phyloP scores from a whole-genome alignment of 208 protist genomes.

The Trypanosoma scelopori region DNA sequence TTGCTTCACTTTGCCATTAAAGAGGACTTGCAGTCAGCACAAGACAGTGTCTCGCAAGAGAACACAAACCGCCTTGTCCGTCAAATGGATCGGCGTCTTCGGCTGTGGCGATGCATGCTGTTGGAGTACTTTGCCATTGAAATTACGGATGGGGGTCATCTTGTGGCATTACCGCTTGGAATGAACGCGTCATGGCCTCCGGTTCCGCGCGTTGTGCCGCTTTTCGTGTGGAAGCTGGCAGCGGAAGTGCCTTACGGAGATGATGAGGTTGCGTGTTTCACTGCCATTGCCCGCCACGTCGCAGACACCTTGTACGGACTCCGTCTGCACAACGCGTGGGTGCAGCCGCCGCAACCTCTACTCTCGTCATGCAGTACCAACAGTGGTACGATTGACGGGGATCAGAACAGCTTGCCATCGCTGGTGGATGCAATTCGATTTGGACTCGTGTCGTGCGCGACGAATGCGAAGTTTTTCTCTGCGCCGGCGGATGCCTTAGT shows the following conservation, averaged over 20 bases:
- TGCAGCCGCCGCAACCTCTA: not conserved
- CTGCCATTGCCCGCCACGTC: constrained; percentile 60
- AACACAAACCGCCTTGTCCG: constrained; percentile 34
- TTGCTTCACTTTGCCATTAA: constrained; percentile 52
- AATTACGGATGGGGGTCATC: constrained; percentile 45
- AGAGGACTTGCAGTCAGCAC: constrained; percentile 42
- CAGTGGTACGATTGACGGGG: not conserved
- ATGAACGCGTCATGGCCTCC: constrained; percentile 72
- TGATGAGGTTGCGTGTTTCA: constrained; percentile 73
- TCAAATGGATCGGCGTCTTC: constrained; percentile 50
- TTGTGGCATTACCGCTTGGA: constrained; percentile 55
- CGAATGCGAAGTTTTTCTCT: constrained; percentile 57
- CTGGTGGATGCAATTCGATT: constrained; percentile 44
- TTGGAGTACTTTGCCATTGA: constrained; percentile 79
- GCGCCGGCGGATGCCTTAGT: constrained; percentile 51
- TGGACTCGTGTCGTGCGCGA: constrained; percentile 70
- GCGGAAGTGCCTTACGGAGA: constrained; percentile 70
- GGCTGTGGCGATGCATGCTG: constrained; percentile 66
- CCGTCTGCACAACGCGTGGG: constrained; percentile 20
- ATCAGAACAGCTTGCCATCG: constrained; percentile 10
- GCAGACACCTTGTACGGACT: constrained; percentile 71
- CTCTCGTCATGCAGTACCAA: not conserved
- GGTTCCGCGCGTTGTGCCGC: constrained; percentile 54
- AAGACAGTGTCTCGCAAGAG: constrained; percentile 15
- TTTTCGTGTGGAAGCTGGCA: constrained; percentile 61